Base-by-base conservation (phyloP, 1,284 basidiomycete genomes). In the Cystobasidium slooffiae region DNA sequence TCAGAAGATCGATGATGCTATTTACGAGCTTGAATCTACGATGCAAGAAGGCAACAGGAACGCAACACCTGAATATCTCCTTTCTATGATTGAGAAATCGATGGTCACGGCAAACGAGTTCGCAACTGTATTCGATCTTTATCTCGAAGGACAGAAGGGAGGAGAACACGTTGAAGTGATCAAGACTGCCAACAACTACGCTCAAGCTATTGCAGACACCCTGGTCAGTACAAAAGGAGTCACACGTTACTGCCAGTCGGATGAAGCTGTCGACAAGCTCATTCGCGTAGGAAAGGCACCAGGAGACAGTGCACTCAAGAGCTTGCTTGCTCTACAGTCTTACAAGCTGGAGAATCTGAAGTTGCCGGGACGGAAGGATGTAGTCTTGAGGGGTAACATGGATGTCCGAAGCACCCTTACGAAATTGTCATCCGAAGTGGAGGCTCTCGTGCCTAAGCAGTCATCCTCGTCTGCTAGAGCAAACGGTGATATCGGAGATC, bases 41-140 rank as follows among this genome's bases (percentile, higher is more conserved):
- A 91, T 92, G 53, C 91, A 94, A 79, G 90, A 90, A 7, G 97
- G 96, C 55, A 98, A 98, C 84, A 88, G 91, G 77, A 96, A 92
- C 78, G 94, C 96, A 8, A 99, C 97, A 0, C 96, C 97, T 16
- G 95, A 97, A 82, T 99, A 98, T 82, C 97, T 95, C 0, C 85
- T 98, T 31, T 98, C 97, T 10, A 94, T 99, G 90, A 94, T 99
- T 80, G 97, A 99, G 83, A 98, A 98, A 85, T 91, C 94, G 4
- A 86, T 90, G 82, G 93, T 92, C 80, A 95, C 92, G 79, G 92
- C 94, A 18, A 98, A 90, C 75, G 96, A 99, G 82, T 99, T 99
- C 81, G 94, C 95, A 12, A 92, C 92, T 24, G 87, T 94, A 65
- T 99, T 95, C 86, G 94, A 93, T 82, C 87, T 97, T 16, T 93